Percentiles rank a stretch among this genome's conserved stretches.
phyloP scores from a whole-genome alignment of 1,284 basidiomycete genomes.

The Rhodotorula sp. region DNA sequence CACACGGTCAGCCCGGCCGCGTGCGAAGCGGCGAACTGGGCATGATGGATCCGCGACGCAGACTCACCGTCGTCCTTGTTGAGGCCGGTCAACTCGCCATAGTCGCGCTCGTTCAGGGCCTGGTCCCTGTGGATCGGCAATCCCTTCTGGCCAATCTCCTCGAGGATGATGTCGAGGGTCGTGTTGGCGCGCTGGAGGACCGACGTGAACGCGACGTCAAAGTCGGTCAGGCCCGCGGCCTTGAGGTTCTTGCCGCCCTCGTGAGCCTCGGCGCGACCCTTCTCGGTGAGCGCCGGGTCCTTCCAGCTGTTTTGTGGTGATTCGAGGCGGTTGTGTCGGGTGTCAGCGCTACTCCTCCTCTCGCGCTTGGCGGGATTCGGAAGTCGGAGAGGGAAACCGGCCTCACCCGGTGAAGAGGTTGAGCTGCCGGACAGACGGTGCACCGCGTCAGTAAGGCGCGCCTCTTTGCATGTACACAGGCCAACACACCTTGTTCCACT shows the following conservation, averaged over 20 bases:
- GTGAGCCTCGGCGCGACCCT: conserved; percentile 44
- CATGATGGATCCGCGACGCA: too few species aligned
- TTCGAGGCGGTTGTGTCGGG: background rate
- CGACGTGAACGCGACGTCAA: conserved; percentile 52
- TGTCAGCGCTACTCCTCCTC: background rate
- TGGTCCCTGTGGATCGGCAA: conserved; percentile 50
- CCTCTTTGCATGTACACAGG: too few species aligned
- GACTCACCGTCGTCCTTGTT: conserved; percentile 50
- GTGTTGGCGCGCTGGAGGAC: conserved; percentile 52
- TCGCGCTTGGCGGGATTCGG: too few species aligned
- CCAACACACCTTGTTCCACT: conserved; percentile 29
- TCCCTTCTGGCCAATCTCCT: conserved; percentile 50
- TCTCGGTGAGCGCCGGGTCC: conserved; percentile 39
- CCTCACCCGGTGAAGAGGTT: conserved; percentile 42
- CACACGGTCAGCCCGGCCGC: too few species aligned
- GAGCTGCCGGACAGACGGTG: conserved; percentile 16
- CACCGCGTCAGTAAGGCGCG: background rate
- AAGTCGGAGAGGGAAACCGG: background rate
- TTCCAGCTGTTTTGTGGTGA: conserved; percentile 18
- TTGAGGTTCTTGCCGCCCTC: conserved; percentile 44
- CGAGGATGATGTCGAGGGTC: conserved; percentile 51
- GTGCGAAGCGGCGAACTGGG: background rate
- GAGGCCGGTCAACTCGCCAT: conserved; percentile 51
- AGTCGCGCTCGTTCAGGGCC: conserved; percentile 53
- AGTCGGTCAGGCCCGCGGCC: conserved; percentile 45